phyloP scores from a whole-genome alignment of 75 land plant species.

The Adiantum capillusveneris region DNA sequence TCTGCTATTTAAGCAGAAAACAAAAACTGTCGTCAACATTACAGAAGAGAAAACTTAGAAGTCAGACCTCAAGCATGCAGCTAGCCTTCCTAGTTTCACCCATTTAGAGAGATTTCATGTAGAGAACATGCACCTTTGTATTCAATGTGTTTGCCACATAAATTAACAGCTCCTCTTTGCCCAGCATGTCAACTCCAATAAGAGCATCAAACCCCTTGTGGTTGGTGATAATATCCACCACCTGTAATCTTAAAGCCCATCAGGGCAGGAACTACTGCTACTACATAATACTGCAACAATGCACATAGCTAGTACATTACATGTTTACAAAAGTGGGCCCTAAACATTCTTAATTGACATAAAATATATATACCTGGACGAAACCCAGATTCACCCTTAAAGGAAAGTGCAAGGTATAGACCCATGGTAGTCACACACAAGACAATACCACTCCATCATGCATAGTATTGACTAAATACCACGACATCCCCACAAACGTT shows the following conservation, averaged over 20 bases:
- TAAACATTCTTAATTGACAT: no score
- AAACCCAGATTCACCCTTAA: no score
- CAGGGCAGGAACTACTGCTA: no score
- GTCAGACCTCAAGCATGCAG: background rate
- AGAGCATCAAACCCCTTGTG: constrained; percentile 50
- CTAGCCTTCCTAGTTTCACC: background rate
- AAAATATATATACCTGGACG: no score
- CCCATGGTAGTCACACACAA: no score
- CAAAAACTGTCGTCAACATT: constrained; percentile 4
- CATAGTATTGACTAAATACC: no score
- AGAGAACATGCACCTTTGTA: constrained; percentile 39
- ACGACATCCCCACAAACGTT: no score
- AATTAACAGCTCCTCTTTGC: constrained; percentile 62
- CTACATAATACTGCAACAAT: no score
- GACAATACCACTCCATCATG: no score
- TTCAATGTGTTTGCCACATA: constrained; percentile 31
- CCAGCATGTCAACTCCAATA: constrained; percentile 52
- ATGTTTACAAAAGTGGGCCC: no score
- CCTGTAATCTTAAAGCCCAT: constrained; percentile 38
- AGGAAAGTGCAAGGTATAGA: no score
- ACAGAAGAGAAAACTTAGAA: background rate
- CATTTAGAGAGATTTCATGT: background rate
- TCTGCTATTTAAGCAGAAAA: constrained; percentile 21
- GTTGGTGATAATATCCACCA: constrained; percentile 46
- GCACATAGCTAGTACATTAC: no score